Evolutionary conservation across 768 basidiomycete genomes (phyloP).

Genomic region (Mrakia blollopis): DNA sequence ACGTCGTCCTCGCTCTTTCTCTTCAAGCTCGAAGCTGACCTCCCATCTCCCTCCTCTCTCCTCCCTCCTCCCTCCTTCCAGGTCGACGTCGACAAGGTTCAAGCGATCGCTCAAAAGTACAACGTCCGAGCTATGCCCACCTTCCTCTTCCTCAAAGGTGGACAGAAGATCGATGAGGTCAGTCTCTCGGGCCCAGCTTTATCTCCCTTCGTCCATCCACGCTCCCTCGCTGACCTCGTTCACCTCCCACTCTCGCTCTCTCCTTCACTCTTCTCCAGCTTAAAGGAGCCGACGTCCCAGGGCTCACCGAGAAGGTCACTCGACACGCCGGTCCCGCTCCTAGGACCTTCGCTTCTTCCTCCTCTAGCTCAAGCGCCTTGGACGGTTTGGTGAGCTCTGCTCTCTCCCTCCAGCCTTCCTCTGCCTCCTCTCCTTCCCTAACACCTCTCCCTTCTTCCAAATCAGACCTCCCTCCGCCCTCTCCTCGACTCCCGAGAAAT

Average conservation of each 20-base stretch:
- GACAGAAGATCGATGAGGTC: constrained; percentile 44
- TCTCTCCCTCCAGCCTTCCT: neutral
- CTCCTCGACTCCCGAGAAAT: constrained; percentile 54
- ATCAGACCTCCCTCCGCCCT: constrained; percentile 46
- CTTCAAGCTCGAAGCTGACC: neutral
- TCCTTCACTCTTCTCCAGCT: constrained; percentile 34
- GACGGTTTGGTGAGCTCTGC: constrained; percentile 32
- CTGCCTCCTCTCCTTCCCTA: neutral
- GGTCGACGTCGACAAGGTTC: constrained; percentile 43
- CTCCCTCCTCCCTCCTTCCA: constrained; percentile 32
- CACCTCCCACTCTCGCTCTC: neutral
- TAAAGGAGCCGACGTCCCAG: constrained; percentile 42
- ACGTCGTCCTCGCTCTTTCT: neutral
- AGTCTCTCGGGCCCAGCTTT: neutral
- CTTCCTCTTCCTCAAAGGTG: constrained; percentile 44
- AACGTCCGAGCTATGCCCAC: constrained; percentile 44
- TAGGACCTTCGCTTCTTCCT: constrained; percentile 31
- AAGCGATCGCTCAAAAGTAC: constrained; percentile 40
- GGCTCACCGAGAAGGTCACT: constrained; percentile 40
- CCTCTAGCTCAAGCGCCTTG: constrained; percentile 11
- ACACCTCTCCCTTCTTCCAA: neutral
- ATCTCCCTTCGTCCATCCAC: neutral
- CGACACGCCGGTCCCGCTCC: constrained; percentile 42
- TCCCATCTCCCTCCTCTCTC: neutral
- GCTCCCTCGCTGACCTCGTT: neutral